Evolutionary conservation across 371 early-diverging fungal genomes (phyloP).

Genomic region (Apophysomyces ossiformis): DNA sequence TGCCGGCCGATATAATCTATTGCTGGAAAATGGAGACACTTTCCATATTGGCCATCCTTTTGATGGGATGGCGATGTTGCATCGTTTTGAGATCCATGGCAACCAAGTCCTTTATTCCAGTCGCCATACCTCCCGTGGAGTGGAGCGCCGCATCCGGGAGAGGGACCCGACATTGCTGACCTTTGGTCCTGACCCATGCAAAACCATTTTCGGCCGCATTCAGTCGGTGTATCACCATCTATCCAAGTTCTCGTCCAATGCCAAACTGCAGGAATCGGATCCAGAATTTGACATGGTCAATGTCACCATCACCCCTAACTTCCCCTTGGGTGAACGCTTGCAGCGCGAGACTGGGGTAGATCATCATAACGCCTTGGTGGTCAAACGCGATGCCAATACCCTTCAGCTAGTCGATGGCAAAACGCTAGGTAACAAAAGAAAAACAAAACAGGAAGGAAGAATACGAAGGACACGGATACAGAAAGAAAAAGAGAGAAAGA

Average conservation of each 20-base stretch:
- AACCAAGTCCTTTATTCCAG: slow-evolving; percentile 39
- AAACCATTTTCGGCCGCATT: slow-evolving; percentile 59
- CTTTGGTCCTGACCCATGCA: slow-evolving; percentile 65
- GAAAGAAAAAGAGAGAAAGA: too few species aligned
- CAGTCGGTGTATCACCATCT: slow-evolving; percentile 51
- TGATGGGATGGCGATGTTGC: slow-evolving; percentile 65
- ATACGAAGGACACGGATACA: too few species aligned
- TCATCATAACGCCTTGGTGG: slow-evolving; percentile 44
- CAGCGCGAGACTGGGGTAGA: slow-evolving; percentile 41
- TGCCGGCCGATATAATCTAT: slow-evolving; percentile 48
- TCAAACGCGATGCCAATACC: slow-evolving; percentile 63
- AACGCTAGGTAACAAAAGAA: slow-evolving; percentile 32
- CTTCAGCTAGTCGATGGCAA: slow-evolving; percentile 62
- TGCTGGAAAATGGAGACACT: slow-evolving; percentile 53
- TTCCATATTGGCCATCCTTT: slow-evolving; percentile 65
- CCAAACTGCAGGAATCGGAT: slow-evolving; percentile 37
- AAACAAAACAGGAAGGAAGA: too few species aligned
- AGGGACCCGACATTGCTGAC: slow-evolving; percentile 48
- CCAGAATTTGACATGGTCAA: slow-evolving; percentile 62
- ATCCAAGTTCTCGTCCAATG: slow-evolving; percentile 34
- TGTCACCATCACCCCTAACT: slow-evolving; percentile 69
- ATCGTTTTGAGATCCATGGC: slow-evolving; percentile 49
- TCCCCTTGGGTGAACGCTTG: slow-evolving; percentile 49
- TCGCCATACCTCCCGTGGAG: slow-evolving; percentile 51
- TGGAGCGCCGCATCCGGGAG: slow-evolving; percentile 40